Evolutionary conservation across 768 basidiomycete genomes (phyloP).

Genomic region (Pulveroboletus sp.): DNA sequence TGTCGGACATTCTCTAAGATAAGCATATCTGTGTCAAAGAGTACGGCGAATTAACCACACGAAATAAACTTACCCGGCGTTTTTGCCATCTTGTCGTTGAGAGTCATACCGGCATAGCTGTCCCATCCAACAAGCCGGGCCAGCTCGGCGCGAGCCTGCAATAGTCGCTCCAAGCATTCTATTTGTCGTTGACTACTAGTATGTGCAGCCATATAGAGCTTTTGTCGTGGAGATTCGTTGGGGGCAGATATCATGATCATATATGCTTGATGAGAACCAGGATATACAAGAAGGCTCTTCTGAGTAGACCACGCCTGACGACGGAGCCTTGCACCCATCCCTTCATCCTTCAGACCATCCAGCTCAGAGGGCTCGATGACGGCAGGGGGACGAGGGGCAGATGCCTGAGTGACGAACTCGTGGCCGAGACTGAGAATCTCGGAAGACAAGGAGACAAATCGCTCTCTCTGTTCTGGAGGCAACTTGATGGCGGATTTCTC

Average conservation of each 20-base stretch:
- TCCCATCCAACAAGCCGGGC: constrained; percentile 80
- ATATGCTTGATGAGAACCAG: constrained; percentile 84
- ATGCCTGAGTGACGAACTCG: constrained; percentile 71
- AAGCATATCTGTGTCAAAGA: background rate
- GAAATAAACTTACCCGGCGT: constrained; percentile 60
- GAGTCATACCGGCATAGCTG: constrained; percentile 82
- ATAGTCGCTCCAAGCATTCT: constrained; percentile 67
- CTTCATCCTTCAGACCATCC: constrained; percentile 68
- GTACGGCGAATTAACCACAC: background rate
- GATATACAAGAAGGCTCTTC: constrained; percentile 74
- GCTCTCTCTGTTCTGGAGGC: constrained; percentile 67
- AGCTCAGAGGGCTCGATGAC: constrained; percentile 66
- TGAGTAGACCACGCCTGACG: constrained; percentile 75
- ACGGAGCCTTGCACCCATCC: constrained; percentile 69
- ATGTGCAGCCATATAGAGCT: constrained; percentile 80
- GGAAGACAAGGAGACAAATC: constrained; percentile 87
- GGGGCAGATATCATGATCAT: constrained; percentile 92
- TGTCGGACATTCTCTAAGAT: constrained; percentile 73
- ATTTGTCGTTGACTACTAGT: constrained; percentile 73
- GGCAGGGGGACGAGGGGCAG: constrained; percentile 60
- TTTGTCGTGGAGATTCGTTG: constrained; percentile 73
- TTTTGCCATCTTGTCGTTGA: constrained; percentile 97
- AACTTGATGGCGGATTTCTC: constrained; percentile 95
- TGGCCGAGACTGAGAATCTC: constrained; percentile 86
- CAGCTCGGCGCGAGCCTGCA: constrained; percentile 75